phyloP scores from a whole-genome alignment of 768 basidiomycete species.

The Tulasnella sp. region DNA sequence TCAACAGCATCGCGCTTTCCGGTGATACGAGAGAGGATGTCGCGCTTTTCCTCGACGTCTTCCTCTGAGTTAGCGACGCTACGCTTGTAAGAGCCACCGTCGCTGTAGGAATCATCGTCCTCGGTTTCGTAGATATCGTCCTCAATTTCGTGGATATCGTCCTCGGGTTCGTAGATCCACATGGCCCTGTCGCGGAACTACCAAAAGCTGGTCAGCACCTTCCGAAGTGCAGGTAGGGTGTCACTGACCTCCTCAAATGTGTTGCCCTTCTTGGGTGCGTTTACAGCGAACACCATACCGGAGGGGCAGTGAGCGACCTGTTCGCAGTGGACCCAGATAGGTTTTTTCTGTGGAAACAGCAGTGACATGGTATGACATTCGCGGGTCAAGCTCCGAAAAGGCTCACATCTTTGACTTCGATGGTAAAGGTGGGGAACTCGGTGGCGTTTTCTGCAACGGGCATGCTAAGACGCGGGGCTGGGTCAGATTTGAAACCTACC shows the following conservation, averaged over 20 bases:
- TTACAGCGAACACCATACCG: slow-evolving; percentile 17
- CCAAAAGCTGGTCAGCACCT: not conserved
- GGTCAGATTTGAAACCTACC: not conserved
- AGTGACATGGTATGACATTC: not conserved
- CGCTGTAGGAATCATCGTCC: too few relatives aligned
- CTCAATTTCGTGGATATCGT: too few relatives aligned
- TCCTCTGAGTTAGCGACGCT: not conserved
- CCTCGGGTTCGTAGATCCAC: not conserved
- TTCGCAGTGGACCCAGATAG: slow-evolving; percentile 12
- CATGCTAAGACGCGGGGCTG: not conserved
- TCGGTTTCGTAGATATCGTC: too few relatives aligned
- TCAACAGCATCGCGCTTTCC: not conserved
- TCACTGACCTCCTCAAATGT: slow-evolving; percentile 4
- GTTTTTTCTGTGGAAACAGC: not conserved
- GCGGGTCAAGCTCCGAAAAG: not conserved
- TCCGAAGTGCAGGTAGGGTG: not conserved
- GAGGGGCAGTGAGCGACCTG: slow-evolving; percentile 15
- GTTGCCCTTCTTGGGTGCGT: slow-evolving; percentile 14
- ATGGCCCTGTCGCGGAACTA: not conserved
- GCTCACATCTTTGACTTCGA: slow-evolving; percentile 11
- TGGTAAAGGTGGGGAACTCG: slow-evolving; percentile 7
- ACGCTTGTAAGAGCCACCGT: not conserved
- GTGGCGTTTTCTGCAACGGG: slow-evolving; percentile 4
- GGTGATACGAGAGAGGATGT: not conserved
- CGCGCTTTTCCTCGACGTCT: not conserved